Evolutionary conservation across 208 protist species (phyloP).

Genomic region (Crithidia thermophila): DNA sequence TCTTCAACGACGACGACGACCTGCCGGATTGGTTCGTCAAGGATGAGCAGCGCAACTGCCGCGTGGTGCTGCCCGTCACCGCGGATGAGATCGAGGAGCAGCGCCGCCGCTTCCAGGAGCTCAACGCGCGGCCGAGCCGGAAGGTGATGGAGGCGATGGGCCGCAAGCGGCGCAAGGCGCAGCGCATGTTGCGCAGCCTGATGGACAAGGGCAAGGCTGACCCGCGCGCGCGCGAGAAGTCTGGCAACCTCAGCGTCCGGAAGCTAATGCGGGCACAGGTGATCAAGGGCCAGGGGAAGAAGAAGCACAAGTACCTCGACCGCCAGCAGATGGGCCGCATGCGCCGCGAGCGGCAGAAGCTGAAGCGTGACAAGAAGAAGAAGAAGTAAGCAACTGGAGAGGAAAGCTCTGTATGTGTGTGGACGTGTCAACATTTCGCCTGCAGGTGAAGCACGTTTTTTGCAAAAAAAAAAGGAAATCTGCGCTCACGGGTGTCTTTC

Average conservation of each 20-base stretch:
- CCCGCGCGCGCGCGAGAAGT: conserved; percentile 85
- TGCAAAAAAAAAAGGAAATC: not conserved
- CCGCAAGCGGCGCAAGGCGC: conserved; percentile 90
- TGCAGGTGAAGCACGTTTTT: conserved; percentile 1
- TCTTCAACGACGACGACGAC: conserved; percentile 90
- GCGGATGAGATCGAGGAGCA: conserved; percentile 94
- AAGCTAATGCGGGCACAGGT: conserved; percentile 90
- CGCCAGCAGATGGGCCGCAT: conserved; percentile 75
- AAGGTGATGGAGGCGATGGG: conserved; percentile 97
- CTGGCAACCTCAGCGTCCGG: conserved; percentile 69
- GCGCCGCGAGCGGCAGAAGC: conserved; percentile 54
- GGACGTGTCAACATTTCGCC: not conserved
- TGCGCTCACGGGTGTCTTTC: too few species aligned
- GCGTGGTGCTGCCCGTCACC: conserved; percentile 81
- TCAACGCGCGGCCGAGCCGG: conserved; percentile 96
- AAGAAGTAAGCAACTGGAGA: not conserved
- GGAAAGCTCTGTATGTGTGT: too few species aligned
- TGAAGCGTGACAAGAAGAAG: conserved; percentile 33
- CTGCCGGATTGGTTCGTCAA: conserved; percentile 93
- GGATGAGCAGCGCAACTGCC: conserved; percentile 92
- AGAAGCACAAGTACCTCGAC: conserved; percentile 86
- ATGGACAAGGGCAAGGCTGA: conserved; percentile 92
- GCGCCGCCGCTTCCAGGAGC: conserved; percentile 85
- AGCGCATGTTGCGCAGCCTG: conserved; percentile 85
- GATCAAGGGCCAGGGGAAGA: conserved; percentile 76